A percentile compares a stretch with the other conserved stretches of the same genome.
Conservation (phyloP, 2,329 filamentous ascomycete genomes). For the Juglanconis sp. region DNA sequence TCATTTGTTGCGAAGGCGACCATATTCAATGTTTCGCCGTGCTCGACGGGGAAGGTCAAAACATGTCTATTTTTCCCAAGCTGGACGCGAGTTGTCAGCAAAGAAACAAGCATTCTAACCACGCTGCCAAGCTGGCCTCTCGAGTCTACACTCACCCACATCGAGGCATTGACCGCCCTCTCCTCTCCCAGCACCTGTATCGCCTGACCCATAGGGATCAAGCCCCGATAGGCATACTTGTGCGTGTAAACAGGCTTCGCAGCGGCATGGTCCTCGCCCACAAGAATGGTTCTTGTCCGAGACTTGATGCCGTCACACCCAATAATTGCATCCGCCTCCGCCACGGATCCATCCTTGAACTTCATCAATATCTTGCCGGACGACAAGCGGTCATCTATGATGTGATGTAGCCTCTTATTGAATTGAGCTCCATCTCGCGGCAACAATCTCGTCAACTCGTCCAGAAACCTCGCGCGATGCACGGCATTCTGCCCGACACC, state of each 20-base stretch:
- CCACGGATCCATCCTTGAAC: constrained; percentile 27
- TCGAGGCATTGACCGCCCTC: constrained; percentile 25
- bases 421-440: constrained; percentile 23
- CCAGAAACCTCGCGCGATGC: constrained; percentile 25
- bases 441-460: constrained; percentile 25
- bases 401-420: constrained; percentile 27
- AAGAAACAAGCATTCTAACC: background rate
- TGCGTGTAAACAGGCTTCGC: constrained; percentile 47
- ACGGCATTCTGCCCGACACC: constrained; percentile 21
- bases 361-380: constrained; percentile 13
- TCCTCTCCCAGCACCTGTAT: constrained; percentile 44
- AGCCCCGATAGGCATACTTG: constrained; percentile 54
- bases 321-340: constrained; percentile 36
- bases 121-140: background rate
- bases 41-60: constrained; percentile 59
- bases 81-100: constrained; percentile 21
- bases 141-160: constrained; percentile 23
- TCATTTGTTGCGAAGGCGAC: constrained; percentile 37
- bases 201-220: constrained; percentile 49
- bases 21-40: constrained; percentile 52
- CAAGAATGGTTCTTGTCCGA: constrained; percentile 46
- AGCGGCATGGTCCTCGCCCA: constrained; percentile 39
- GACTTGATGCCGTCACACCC: constrained; percentile 63
- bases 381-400: constrained; percentile 24
- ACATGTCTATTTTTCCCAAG: constrained; percentile 53